phyloP scores from a whole-genome alignment of 2,329 filamentous ascomycete species.

The Helicocarpus griseus region DNA sequence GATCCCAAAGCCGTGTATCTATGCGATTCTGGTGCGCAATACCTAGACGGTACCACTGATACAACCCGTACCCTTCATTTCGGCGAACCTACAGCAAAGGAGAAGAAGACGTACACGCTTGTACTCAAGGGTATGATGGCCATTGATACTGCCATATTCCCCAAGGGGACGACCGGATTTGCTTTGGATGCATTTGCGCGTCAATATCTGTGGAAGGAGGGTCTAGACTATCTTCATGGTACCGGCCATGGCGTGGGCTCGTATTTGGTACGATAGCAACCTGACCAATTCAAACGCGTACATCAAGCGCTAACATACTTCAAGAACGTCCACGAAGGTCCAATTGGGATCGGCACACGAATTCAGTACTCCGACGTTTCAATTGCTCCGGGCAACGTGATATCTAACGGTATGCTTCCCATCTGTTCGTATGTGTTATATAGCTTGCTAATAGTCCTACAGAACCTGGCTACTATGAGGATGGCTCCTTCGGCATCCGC shows the following conservation, averaged over 20 bases:
- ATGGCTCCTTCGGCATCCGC: conserved; percentile 85
- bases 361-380: conserved; percentile 87
- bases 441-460: conserved; percentile 9
- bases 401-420: conserved; percentile 57
- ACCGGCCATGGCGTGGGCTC: conserved; percentile 95
- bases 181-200: conserved; percentile 80
- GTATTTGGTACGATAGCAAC: conserved; percentile 47
- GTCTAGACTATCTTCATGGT: conserved; percentile 89
- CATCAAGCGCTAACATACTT: conserved; percentile 12
- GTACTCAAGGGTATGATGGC: conserved; percentile 92
- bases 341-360: conserved; percentile 88
- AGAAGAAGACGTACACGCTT: conserved; percentile 83
- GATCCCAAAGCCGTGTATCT: conserved; percentile 82
- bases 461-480: conserved; percentile 95
- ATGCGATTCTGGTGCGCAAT: conserved; percentile 96
- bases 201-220: conserved; percentile 86
- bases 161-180: conserved; percentile 90
- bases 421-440: background rate
- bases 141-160: conserved; percentile 76
- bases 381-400: conserved; percentile 81
- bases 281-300: background rate
- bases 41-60: conserved; percentile 89
- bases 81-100: conserved; percentile 68
- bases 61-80: conserved; percentile 92
- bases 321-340: conserved; percentile 87